phyloP scores from a whole-genome alignment of 2,329 filamentous ascomycete genomes.

The Fonsecaea erecta region DNA sequence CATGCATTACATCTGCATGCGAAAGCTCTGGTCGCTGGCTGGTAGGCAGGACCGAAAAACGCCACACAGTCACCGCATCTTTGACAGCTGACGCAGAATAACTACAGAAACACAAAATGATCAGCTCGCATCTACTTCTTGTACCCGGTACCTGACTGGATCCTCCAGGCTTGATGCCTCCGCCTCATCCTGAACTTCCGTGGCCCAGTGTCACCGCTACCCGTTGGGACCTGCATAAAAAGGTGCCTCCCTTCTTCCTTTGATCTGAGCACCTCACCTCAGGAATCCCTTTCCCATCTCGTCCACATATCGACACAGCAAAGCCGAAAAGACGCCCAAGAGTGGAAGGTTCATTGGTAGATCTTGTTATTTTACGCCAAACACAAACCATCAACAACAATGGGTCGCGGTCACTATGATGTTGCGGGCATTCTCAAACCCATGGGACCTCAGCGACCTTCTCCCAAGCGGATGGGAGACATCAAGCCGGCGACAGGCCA shows the following conservation, averaged over 20 bases:
- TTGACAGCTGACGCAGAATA: conserved; percentile 29
- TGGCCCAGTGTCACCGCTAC: conserved; percentile 15
- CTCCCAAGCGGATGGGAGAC: conserved; percentile 17
- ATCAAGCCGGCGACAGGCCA: not conserved
- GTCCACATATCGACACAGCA: not conserved
- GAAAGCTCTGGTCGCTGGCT: conserved; percentile 17
- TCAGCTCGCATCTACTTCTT: not conserved
- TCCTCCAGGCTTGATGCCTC: conserved; percentile 11
- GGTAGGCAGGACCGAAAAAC: conserved; percentile 8
- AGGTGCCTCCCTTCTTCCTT: not conserved
- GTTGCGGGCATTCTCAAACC: conserved; percentile 37
- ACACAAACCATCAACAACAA: conserved; percentile 30
- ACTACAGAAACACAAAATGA: conserved; percentile 15
- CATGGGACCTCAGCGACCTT: conserved; percentile 34
- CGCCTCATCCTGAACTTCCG: conserved; percentile 3
- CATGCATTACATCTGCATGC: conserved; percentile 25
- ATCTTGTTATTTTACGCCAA: not conserved
- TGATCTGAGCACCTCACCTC: not conserved
- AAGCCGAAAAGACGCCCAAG: not conserved
- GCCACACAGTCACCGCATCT: conserved; percentile 33
- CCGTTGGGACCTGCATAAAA: conserved; percentile 26
- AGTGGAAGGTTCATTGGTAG: not conserved
- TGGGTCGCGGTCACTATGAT: conserved; percentile 37
- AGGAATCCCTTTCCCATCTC: not conserved
- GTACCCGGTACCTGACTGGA: conserved; percentile 18